Evolutionary conservation across 805 yeast genomes (phyloP), one percentile per base, ranked within the genome.

Genomic region (Candida taoyuanica): DNA sequence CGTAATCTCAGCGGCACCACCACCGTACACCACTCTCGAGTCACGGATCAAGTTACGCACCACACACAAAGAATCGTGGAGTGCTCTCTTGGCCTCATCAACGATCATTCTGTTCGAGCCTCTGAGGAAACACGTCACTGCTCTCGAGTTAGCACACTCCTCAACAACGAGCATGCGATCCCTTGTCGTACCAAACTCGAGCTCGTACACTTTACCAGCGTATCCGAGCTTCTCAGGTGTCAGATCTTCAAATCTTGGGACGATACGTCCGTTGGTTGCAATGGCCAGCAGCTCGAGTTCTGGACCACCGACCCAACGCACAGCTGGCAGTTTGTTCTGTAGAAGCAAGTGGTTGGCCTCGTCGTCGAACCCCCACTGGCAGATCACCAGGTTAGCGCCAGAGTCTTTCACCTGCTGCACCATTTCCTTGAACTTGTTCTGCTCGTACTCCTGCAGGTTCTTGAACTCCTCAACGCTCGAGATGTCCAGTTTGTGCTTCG

Each of bases 281-380:
- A 93, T 91, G 25, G 98, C 98, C 56, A 94, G 80, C 48, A 87
- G 75, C 68, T 91, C 98, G 52, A 91, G 73, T 56, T 91, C 98
- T 37, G 94, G 86, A 31, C 98, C 98, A 44, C 98, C 98, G 36
- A 93, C 95, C 99, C 99, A 93, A 69, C 99, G 80, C 29, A 93
- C 93, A 17, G 98, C 98, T 27, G 96, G 95, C 47, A 93, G 73
- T 30, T 85, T 76, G 63, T 91, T 87, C 53, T 91, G 84, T 51
- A 89, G 70, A 43, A 93, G 71, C 59, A 93, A 67, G 64, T 93
- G 96, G 65, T 91, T 91, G 29, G 98, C 98, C 69, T 91, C 98
- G 62, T 91, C 98, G 63, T 91, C 98, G 55, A 91, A 93, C 14
- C 98, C 98, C 98, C 98, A 91, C 68, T 91, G 98, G 67, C 98